Conservation (phyloP, 202 grass and related monocot species). For the Bolboschoenoplectus hybrid region DNA sequence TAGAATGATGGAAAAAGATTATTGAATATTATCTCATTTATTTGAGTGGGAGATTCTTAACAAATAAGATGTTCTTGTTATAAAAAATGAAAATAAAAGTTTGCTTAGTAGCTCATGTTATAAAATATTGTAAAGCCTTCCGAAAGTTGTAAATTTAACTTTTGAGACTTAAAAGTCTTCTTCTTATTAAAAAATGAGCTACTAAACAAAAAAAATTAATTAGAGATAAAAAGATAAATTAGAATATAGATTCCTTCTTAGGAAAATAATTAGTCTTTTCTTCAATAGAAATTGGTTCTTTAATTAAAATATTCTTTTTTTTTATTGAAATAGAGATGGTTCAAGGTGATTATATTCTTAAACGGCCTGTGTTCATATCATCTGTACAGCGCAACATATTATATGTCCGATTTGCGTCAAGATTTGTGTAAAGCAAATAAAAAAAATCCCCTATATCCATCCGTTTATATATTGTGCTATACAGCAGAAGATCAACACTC, state of each 20-base stretch:
- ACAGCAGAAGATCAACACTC: too few relatives aligned
- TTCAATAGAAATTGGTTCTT: background rate
- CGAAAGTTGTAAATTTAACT: background rate
- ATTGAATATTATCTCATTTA: background rate
- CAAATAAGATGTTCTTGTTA: background rate
- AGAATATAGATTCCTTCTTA: background rate
- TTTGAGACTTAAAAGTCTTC: background rate
- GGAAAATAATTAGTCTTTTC: background rate
- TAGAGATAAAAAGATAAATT: background rate
- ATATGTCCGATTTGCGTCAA: too few relatives aligned
- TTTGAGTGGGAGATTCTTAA: background rate
- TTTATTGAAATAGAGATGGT: background rate
- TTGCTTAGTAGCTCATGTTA: background rate
- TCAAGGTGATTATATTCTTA: background rate
- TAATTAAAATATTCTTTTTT: background rate
- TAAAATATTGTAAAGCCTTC: background rate
- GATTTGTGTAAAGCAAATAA: too few relatives aligned
- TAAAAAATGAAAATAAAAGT: background rate
- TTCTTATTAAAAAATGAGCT: background rate
- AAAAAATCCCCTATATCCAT: too few relatives aligned
- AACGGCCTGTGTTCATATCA: too few relatives aligned
- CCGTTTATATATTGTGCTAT: too few relatives aligned
- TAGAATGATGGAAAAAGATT: background rate
- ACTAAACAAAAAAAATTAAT: background rate
- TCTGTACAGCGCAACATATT: too few relatives aligned